These are phyloP conservation scores for Sclerotiophoma versabilis DNA, from an alignment of 2,329 filamentous ascomycete genomes.

Conservation along the genomic window DNA sequence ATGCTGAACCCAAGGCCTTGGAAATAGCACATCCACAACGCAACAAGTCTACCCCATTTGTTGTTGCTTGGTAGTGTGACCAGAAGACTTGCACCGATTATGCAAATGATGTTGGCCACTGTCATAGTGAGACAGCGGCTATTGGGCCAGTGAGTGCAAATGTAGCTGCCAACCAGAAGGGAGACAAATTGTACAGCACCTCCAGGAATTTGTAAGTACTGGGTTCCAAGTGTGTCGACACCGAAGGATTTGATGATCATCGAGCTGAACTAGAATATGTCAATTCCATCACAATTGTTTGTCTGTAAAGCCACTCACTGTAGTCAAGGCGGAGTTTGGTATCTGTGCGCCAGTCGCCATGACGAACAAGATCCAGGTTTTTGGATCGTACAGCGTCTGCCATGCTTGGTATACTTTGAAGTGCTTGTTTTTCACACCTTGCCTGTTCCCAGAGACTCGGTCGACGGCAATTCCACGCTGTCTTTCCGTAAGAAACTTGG, in stretches of 20 bases:
- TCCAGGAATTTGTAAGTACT: slow-evolving; percentile 67
- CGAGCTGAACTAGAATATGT: slow-evolving; percentile 50
- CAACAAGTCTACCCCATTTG: slow-evolving; percentile 42
- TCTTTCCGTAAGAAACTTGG: slow-evolving; percentile 25
- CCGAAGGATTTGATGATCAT: slow-evolving; percentile 69
- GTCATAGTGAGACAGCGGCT: slow-evolving; percentile 37
- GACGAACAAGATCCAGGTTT: slow-evolving; percentile 45
- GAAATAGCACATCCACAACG: slow-evolving; percentile 51
- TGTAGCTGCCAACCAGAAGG: slow-evolving; percentile 44
- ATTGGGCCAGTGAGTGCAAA: slow-evolving; percentile 25
- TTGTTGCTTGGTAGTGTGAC: slow-evolving; percentile 24
- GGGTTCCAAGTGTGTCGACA: slow-evolving; percentile 89
- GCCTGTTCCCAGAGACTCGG: slow-evolving; percentile 55
- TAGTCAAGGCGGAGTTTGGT: slow-evolving; percentile 64
- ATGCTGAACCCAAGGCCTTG: slow-evolving; percentile 51
- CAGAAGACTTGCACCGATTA: slow-evolving; percentile 29
- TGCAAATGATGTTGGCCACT: slow-evolving; percentile 43
- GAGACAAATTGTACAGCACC: slow-evolving; percentile 54
- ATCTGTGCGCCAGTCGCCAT: slow-evolving; percentile 61
- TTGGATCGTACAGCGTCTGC: slow-evolving; percentile 56
- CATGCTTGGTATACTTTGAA: slow-evolving; percentile 55
- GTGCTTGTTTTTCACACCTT: slow-evolving; percentile 59
- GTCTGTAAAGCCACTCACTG: slow-evolving; percentile 26
- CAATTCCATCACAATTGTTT: neutral
- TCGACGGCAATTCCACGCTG: slow-evolving; percentile 44